Base-by-base conservation (phyloP, 805 yeast species). In the Suhomyces sp. region DNA sequence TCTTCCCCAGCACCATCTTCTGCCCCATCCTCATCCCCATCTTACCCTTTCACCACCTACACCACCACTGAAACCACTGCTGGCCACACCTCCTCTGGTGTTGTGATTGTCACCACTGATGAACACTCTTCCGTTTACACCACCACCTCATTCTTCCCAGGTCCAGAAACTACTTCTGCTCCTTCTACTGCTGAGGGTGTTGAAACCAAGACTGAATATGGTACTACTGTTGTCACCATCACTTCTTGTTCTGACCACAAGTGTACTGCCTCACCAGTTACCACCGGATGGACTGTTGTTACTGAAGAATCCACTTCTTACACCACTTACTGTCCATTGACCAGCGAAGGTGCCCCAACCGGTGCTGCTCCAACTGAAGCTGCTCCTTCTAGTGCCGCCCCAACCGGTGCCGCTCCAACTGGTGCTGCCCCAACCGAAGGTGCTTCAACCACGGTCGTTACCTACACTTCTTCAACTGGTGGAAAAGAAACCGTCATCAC, bases 241-340 rank as follows among this genome's bases (percentile, higher is more conserved):
- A 68, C 76, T 49, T 64, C 72, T 48, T 72, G 77, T 59, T 57
- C 66, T 17, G 63, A 64, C 53, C 50, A 67, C 63, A 57, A 50
- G 43, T 72, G 78, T 54, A 20, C 51, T 10, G 53, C 43, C 15
- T 53, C 49, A 13, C 56, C 63, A 44, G 55, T 51, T 17, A 69
- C 73, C 57, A 71, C 75, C 46, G 74, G 73, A 62, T 53, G 68
- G 43, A 69, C 72, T 59, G 68, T 73, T 46, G 65, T 69, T 53
- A 69, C 71, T 53, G 64, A 62, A 50, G 58, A 60, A 47, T 57
- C 56, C 46, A 66, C 72, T 45, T 56, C 57, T 35, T 68, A 66
- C 67, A 67, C 72, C 60, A 68, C 73, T 43, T 68, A 64, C 69
- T 68, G 71, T 56, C 72, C 72, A 59, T 47, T 66, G 56, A 35